Percentiles rank a stretch among this genome's conserved stretches.
Conservation (phyloP, 371 early-diverging fungal species). For the Sporodiniella umbellata region DNA sequence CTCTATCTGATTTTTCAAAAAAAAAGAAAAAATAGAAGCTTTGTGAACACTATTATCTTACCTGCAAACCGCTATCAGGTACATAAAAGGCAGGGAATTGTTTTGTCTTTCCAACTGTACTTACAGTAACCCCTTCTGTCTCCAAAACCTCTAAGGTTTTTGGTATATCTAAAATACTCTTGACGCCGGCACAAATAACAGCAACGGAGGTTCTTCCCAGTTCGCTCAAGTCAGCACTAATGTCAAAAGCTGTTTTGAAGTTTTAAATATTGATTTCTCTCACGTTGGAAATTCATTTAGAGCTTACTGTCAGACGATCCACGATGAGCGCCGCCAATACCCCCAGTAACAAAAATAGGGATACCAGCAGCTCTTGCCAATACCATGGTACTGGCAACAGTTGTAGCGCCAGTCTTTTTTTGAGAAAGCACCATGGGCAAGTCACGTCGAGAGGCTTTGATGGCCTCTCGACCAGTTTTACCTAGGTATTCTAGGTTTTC, state of each 20-base stretch:
- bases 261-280: not conserved
- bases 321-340: constrained; percentile 95
- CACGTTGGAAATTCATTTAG: not conserved
- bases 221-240: constrained; percentile 91
- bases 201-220: constrained; percentile 89
- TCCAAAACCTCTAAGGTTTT: constrained; percentile 90
- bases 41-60: constrained; percentile 6
- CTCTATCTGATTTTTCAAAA: no score
- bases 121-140: constrained; percentile 91
- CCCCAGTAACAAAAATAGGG: constrained; percentile 91
- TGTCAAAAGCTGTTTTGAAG: constrained; percentile 79
- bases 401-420: constrained; percentile 77
- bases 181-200: constrained; percentile 93
- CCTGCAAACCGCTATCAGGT: constrained; percentile 67
- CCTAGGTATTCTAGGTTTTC: constrained; percentile 66
- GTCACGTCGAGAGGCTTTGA: constrained; percentile 86
- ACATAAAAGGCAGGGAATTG: constrained; percentile 93
- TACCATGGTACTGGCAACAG: constrained; percentile 88
- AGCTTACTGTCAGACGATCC: constrained; percentile 69
- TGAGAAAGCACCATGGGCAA: constrained; percentile 70
- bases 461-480: constrained; percentile 54
- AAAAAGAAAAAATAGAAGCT: not conserved
- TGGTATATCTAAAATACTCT: constrained; percentile 89
- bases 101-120: constrained; percentile 59
- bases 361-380: constrained; percentile 85